Base-by-base conservation (phyloP, 2,329 filamentous ascomycete genomes). In the Alternaria burnsii region DNA sequence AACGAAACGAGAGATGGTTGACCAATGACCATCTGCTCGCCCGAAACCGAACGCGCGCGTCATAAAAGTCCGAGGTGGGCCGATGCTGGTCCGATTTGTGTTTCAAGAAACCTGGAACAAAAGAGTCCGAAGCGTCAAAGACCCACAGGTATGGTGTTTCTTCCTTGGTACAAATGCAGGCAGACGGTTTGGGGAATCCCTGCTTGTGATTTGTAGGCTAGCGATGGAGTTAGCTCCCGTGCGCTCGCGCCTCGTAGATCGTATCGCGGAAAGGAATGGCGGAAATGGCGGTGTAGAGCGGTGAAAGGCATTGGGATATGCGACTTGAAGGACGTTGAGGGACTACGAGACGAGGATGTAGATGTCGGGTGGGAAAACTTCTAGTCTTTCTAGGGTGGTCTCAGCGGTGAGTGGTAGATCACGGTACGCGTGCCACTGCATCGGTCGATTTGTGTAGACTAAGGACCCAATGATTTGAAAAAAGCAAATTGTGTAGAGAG, bases 251-350 rank as follows among this genome's bases (percentile, higher is more conserved):
- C 48, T 48, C 14, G 53, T 51, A 43, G 56, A 52, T 55, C 57
- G 52, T 60, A 34, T 52, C 18, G 61, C 34, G 52, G 50, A 53
- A 47, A 47, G 42, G 41, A 20, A 36, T 41, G 10, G 42, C 36
- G 46, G 46, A 59, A 67, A 64, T 51, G 55, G 63, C 63, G 64
- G 66, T 70, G 67, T 64, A 65, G 59, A 38, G 66, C 67, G 66
- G 67, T 70, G 69, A 64, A 66, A 61, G 58, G 50, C 51, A 60
- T n/a, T 28, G 20, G 28, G 18, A 43, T 7, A 30, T 57, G 41
- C 41, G 30, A 28, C 42, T 18, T 51, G 30, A 53, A 18, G 34
- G 48, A 52, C 50, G 34, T 52, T 55, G 42, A 44, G 30, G 50
- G 46, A 24, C 16, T 51, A 43, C 42, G 22, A 22, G 42, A 34